Percentiles rank a stretch among this genome's conserved stretches.
phyloP scores from a whole-genome alignment of 352 stramenopile species.

The Phytopythium montanum region DNA sequence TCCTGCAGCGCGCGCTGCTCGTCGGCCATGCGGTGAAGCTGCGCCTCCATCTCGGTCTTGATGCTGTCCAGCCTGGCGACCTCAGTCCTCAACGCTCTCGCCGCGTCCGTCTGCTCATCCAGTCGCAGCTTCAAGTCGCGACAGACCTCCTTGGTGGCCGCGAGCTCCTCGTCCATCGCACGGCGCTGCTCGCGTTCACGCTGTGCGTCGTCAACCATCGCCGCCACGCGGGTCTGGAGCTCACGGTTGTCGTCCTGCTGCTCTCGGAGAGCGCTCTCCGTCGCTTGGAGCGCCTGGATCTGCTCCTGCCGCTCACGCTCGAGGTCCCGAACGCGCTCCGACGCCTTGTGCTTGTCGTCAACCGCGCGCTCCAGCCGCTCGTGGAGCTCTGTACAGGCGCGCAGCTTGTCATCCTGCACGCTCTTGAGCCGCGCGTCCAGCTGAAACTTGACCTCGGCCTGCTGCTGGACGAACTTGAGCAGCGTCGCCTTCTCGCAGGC shows the following conservation, averaged over 20 bases:
- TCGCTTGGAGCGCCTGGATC: conserved; percentile 24
- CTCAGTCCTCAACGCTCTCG: conserved; percentile 15
- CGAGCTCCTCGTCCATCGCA: conserved; percentile 44
- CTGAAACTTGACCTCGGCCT: conserved; percentile 65
- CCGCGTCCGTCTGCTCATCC: conserved; percentile 26
- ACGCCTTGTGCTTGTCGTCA: conserved; percentile 41
- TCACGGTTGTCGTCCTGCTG: conserved; percentile 33
- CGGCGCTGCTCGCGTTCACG: conserved; percentile 22
- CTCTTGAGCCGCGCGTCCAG: conserved; percentile 51
- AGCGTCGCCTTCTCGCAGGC: conserved; percentile 70
- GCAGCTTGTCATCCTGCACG: conserved; percentile 35
- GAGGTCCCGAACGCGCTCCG: conserved; percentile 26
- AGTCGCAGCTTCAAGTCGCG: conserved; percentile 39
- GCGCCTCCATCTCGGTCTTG: conserved; percentile 24
- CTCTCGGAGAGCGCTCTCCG: conserved; percentile 19
- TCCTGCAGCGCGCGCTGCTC: conserved; percentile 49
- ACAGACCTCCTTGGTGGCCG: conserved; percentile 48
- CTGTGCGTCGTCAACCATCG: conserved; percentile 33
- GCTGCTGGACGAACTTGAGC: conserved; percentile 73
- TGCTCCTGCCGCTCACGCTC: conserved; percentile 27
- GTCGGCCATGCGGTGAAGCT: conserved; percentile 40
- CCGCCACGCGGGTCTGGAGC: conserved; percentile 27
- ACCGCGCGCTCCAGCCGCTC: conserved; percentile 28
- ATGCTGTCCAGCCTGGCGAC: conserved; percentile 26
- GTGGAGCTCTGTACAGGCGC: conserved; percentile 29